Evolutionary conservation across 768 basidiomycete genomes (phyloP), one percentile per base, ranked within the genome.

Genomic region (Leccinum ochraceum): DNA sequence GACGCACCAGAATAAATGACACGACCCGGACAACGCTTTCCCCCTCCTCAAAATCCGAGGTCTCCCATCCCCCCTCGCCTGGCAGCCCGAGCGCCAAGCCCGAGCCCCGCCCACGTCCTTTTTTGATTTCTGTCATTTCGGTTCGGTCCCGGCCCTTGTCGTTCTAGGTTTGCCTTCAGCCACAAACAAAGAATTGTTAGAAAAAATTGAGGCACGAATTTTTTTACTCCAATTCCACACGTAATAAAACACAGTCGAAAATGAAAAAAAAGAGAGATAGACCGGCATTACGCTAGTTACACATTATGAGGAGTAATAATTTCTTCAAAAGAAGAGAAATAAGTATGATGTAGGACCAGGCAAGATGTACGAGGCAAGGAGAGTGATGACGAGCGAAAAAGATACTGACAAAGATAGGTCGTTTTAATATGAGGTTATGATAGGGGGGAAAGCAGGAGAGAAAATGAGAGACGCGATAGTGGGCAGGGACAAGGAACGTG

Each of bases 221-320:
- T 6, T 34, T 55, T 28, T 11, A 34, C n/a, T 46, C 52, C 32
- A 22, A 46, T 46, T 39, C 60, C 53, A 17, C 39, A 17, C 8
- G 30, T n/a, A 22, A n/a, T 13, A 39, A 46, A 20, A 44, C 5
- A 44, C 5, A 11, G 42, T 20, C 6, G n/a, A 46, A 13, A 46
- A 20, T 20, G 42, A 44, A 44, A 42, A 8, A 8, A 17, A n/a
- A 42, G 17, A 39, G 39, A 44, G 8, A 51, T 42, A 68, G 54
- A 57, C 56, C 56, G 46, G 69, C 36, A 71, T 67, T 73, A 71
- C 37, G 63, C 65, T 67, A 69, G 57, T 44, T 74, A 71, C 70
- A 69, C 54, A 70, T 74, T 74, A 71, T 28, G 58, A 26, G 57
- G 53, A 37, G 22, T 17, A 56, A 16, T 55, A 61, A 52, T 22